These are phyloP conservation scores for Cordyceps tenuipes DNA, from an alignment of 2,329 filamentous ascomycete species.

Conservation along the genomic window DNA sequence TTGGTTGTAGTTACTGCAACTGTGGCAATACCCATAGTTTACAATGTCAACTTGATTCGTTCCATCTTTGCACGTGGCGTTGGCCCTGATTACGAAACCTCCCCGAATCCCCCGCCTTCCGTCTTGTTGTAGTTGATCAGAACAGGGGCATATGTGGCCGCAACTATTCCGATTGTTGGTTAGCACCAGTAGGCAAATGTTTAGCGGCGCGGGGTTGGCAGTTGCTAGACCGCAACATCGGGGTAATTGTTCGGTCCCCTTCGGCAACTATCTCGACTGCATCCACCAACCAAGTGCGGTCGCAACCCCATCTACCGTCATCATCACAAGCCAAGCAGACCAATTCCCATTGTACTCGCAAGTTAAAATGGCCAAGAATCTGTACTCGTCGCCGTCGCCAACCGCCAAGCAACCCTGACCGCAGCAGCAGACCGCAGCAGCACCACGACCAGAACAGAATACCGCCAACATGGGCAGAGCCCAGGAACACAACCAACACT, in stretches of 20 bases:
- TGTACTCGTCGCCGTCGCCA: neutral
- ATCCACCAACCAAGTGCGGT: conserved; percentile 32
- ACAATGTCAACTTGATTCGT: too few species aligned
- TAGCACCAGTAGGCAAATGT: neutral
- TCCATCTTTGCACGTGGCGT: too few species aligned
- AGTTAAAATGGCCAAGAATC: too few species aligned
- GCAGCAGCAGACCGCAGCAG: too few species aligned
- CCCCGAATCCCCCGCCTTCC: too few species aligned
- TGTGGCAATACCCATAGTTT: too few species aligned
- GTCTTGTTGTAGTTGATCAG: too few species aligned
- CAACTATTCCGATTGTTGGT: too few species aligned
- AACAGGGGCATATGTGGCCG: too few species aligned
- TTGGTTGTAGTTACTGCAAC: too few species aligned
- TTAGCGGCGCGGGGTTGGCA: neutral
- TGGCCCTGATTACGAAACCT: too few species aligned
- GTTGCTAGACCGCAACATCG: neutral
- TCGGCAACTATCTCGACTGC: neutral
- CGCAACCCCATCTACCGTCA: neutral
- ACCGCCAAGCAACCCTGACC: neutral
- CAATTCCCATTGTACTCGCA: neutral
- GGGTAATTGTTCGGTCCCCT: neutral
- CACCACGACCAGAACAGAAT: neutral
- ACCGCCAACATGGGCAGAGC: conserved; percentile 6
- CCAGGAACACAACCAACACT: conserved; percentile 12
- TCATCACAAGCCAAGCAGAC: neutral